Percentiles rank a stretch among this genome's conserved stretches.
Conservation (phyloP, 306 rosid genomes). For the Trifolium repens region DNA sequence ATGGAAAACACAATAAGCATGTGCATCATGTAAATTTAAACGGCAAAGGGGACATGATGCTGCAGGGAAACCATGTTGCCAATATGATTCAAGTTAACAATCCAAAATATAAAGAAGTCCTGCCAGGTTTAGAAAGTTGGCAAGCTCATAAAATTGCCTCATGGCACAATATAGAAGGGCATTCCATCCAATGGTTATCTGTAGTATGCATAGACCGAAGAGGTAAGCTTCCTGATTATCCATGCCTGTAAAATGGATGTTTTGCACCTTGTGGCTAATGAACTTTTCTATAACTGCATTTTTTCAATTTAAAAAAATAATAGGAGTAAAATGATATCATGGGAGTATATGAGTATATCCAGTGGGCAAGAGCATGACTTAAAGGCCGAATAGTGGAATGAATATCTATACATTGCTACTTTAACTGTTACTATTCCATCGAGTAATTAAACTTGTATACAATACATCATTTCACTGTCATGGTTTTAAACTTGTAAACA, state of each 20-base stretch:
- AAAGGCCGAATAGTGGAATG: conserved; percentile 27
- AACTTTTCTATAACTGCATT: conserved; percentile 14
- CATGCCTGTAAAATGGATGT: conserved; percentile 34
- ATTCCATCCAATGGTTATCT: conserved; percentile 84
- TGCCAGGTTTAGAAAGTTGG: conserved; percentile 97
- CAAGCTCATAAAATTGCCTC: conserved; percentile 77
- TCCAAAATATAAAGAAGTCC: conserved; percentile 79
- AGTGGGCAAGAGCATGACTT: conserved; percentile 16
- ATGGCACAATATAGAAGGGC: conserved; percentile 93
- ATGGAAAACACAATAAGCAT: conserved; percentile 83
- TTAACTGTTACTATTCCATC: conserved; percentile 22
- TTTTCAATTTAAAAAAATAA: conserved; percentile 1
- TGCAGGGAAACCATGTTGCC: conserved; percentile 68
- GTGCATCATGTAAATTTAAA: conserved; percentile 62
- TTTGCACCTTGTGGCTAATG: conserved; percentile 29
- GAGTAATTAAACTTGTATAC: neutral
- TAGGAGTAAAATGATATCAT: conserved; percentile 14
- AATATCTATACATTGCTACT: neutral
- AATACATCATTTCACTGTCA: conserved; percentile 15
- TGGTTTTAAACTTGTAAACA: conserved; percentile 37
- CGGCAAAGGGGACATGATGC: conserved; percentile 64
- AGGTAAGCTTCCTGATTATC: conserved; percentile 56
- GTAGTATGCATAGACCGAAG: conserved; percentile 86
- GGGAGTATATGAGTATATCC: neutral
- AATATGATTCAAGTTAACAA: conserved; percentile 64